Evolutionary conservation across 2,329 filamentous ascomycete genomes (phyloP).

Genomic region (Ciborinia camelliae): DNA sequence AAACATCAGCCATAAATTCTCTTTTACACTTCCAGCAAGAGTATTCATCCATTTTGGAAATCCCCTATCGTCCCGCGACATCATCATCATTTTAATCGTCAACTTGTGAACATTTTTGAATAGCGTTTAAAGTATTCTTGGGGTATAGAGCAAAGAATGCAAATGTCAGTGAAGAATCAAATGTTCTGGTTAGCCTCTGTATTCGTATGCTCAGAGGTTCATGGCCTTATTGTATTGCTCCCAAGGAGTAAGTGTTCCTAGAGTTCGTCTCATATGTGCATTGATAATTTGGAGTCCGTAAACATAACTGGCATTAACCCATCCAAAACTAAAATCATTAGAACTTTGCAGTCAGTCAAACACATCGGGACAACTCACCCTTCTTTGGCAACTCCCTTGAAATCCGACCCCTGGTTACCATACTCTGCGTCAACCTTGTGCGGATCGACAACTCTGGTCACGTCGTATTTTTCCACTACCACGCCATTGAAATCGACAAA

Average conservation of each 20-base stretch:
- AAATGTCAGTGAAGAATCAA: conserved; percentile 9
- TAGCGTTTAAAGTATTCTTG: background rate
- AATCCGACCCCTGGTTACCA: conserved; percentile 91
- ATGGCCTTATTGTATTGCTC: conserved; percentile 29
- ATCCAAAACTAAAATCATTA: conserved; percentile 71
- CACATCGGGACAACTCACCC: conserved; percentile 60
- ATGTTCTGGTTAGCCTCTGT: background rate
- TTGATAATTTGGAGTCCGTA: conserved; percentile 87
- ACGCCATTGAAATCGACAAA: conserved; percentile 99
- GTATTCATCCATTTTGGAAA: background rate
- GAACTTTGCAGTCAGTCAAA: conserved; percentile 8
- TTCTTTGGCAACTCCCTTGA: conserved; percentile 93
- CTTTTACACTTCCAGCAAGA: background rate
- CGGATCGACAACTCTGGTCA: conserved; percentile 83
- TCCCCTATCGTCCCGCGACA: background rate
- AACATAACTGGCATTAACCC: conserved; percentile 98
- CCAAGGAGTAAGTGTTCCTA: conserved; percentile 81
- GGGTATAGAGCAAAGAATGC: conserved; percentile 15
- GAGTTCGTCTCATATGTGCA: conserved; percentile 81
- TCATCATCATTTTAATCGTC: background rate
- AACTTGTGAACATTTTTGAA: background rate
- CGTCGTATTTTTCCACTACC: conserved; percentile 98
- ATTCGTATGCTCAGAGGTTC: background rate
- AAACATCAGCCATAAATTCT: background rate
- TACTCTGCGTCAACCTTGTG: conserved; percentile 96